A percentile compares a stretch with the other conserved stretches of the same genome.
Evolutionary conservation across 805 yeast species (phyloP).

Genomic region (Jamesozyma hellenica): DNA sequence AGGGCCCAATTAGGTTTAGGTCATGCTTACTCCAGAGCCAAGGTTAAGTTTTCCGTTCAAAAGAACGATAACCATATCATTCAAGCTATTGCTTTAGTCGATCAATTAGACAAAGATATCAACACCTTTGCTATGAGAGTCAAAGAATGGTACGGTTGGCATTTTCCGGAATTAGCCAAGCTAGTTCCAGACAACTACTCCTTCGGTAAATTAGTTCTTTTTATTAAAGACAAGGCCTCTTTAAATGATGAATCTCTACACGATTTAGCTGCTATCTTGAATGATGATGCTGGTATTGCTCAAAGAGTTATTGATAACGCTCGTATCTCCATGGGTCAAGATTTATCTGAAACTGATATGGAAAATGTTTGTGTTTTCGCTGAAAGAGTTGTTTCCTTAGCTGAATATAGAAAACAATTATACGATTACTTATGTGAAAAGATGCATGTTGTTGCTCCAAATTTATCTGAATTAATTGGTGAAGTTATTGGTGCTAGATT

Average conservation of each 20-base stretch:
- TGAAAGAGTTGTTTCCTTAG: slow-evolving; percentile 79
- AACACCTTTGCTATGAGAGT: slow-evolving; percentile 96
- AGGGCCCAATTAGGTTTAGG: slow-evolving; percentile 98
- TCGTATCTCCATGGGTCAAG: slow-evolving; percentile 98
- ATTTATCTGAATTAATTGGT: slow-evolving; percentile 91
- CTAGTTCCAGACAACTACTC: slow-evolving; percentile 81
- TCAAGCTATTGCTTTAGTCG: slow-evolving; percentile 95
- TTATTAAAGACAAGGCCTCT: slow-evolving; percentile 79
- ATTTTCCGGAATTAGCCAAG: slow-evolving; percentile 92
- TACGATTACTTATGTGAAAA: slow-evolving; percentile 84
- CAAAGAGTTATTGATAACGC: slow-evolving; percentile 90
- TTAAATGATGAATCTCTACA: slow-evolving; percentile 75
- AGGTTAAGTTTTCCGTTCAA: slow-evolving; percentile 97
- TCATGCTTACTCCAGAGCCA: slow-evolving; percentile 97
- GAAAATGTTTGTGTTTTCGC: slow-evolving; percentile 85
- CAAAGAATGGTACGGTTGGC: slow-evolving; percentile 99
- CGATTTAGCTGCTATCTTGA: slow-evolving; percentile 74
- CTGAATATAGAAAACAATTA: slow-evolving; percentile 80
- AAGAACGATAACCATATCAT: slow-evolving; percentile 98
- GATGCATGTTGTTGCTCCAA: slow-evolving; percentile 97
- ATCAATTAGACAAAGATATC: slow-evolving; percentile 95
- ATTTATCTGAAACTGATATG: slow-evolving; percentile 90
- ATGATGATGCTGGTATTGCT: slow-evolving; percentile 88
- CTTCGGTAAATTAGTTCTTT: slow-evolving; percentile 71
- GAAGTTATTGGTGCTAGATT: slow-evolving; percentile 98